Base-by-base conservation (phyloP, 306 rosid genomes). In the Castanea mollissima region DNA sequence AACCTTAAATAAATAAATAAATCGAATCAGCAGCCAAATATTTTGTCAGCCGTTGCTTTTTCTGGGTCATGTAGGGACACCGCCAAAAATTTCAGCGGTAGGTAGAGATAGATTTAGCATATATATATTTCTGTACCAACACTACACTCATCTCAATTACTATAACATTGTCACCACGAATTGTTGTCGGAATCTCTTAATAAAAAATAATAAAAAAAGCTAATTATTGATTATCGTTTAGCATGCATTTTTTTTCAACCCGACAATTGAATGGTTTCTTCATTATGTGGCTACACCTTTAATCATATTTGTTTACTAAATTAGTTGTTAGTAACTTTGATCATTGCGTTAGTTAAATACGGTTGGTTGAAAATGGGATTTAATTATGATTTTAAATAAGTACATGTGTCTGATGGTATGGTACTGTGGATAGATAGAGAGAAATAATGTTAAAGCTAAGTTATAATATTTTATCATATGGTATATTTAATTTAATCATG, bases 51-150 rank as follows among this genome's bases (percentile, higher is more conserved):
- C 51, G 52, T 3, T 44, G 82, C 73, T 68, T 38, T 41, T 78
- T 86, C 78, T 44, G 82, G 85, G 67, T 55, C 27, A 3, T 23
- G 84, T 90, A 72, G 97, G 97, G 92, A 87, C 92, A 87, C 91
- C 86, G 80, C 82, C 80, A 82, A 82, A 68, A 55, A 10, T 11
- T 1, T 31, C 69, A 80, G 71, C 78, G 92, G 86, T 87, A 46
- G 92, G 94, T 92, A 63, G 46, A 76, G 67, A 69, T 72, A 27
- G 14, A 54, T 81, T 60, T 51, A 71, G 56, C 69, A 77, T 82
- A 77, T 38, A 81, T 77, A 31, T 74, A 76, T 82, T 20, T 79
- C 49, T 25, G 63, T 20, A 73, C 55, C 49, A 52, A 80, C 74
- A 87, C 63, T 75, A 8, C 46, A 41, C 46, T 41, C 46, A 41